Evolutionary conservation across 495 filamentous ascomycete species (phyloP), one percentile per base, ranked within the genome.

Genomic region (Penicillium taxi): DNA sequence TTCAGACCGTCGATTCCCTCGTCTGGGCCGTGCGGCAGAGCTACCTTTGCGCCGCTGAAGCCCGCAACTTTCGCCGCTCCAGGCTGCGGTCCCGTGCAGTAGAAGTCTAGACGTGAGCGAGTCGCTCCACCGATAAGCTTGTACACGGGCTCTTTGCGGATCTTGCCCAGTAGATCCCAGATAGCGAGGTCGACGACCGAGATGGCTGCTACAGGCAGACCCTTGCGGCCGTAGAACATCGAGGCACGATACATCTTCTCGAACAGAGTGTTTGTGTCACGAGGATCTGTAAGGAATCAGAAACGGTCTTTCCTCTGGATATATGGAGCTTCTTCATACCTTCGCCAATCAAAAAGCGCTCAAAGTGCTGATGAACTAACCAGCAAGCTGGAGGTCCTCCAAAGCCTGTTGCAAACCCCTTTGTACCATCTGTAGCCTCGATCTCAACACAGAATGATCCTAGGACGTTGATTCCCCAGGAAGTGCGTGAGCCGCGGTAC

Each of bases 221-320:
- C 88, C 60, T 94, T 95, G 40, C 88, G 78, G 31, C 88, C 88
- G 54, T 95, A 94, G 72, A 93, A 95, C 81, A 93, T 90, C 24
- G 85, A 89, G 8, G 74, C 86, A 21, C 86, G 80, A 66, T 94
- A 95, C 88, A 95, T 94, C 59, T 91, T 85, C 60, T 95, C 88
- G 58, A 91, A 94, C 4, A 94, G 67, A 44, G 81, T 72, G 56
- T 90, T 94, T 35, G 82, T 87, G 50, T 94, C 82, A 31, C 88
- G 77, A 1, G 88, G 88, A 58, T 95, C 88, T 69, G 41, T 29
- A 4, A 14, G 9, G n/a, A 15, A 2, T 6, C 14, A 32, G 14
- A 3, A 5, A 17, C 11, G 1, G 29, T 32, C 16, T 41, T 20
- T 5, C 5, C 12, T 4, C 9, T 4, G 5, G 12, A 17, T n/a